A percentile compares a stretch with the other conserved stretches of the same genome.
These are phyloP conservation scores for Suillus weaverae DNA, from an alignment of 768 basidiomycete species.

Conservation along the genomic window DNA sequence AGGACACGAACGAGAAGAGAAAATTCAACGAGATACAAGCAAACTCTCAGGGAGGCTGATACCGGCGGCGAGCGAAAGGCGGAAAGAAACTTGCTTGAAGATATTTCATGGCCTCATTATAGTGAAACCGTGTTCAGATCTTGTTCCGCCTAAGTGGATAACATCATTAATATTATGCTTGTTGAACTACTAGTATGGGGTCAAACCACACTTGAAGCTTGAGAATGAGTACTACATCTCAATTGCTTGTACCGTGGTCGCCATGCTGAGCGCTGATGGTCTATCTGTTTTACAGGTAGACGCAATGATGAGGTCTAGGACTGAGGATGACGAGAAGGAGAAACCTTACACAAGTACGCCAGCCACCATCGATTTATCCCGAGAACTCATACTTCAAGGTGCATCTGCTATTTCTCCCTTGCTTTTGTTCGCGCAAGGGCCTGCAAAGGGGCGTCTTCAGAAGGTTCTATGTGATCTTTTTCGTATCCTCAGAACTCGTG, in stretches of 20 bases:
- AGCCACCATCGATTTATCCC: background rate
- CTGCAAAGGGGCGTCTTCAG: background rate
- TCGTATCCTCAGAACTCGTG: background rate
- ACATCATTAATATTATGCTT: background rate
- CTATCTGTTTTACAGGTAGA: too few species aligned
- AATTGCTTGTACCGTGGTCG: background rate
- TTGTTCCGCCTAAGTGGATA: background rate
- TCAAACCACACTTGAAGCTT: background rate
- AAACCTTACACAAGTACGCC: background rate
- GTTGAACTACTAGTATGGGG: background rate
- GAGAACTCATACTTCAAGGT: background rate
- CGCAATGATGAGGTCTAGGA: background rate
- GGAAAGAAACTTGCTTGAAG: background rate
- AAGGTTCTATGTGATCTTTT: background rate
- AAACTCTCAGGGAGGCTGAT: conserved; percentile 30
- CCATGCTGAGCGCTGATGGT: background rate
- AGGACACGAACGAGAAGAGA: conserved; percentile 27
- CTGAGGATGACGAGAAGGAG: background rate
- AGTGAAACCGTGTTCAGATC: background rate
- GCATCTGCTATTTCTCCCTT: background rate
- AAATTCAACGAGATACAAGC: conserved; percentile 25
- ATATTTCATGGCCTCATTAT: background rate
- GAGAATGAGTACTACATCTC: background rate
- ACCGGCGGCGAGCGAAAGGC: conserved; percentile 40
- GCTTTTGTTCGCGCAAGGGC: conserved; percentile 18